Evolutionary conservation across 2,329 filamentous ascomycete species (phyloP).

Genomic region (Didymella arachidicola): DNA sequence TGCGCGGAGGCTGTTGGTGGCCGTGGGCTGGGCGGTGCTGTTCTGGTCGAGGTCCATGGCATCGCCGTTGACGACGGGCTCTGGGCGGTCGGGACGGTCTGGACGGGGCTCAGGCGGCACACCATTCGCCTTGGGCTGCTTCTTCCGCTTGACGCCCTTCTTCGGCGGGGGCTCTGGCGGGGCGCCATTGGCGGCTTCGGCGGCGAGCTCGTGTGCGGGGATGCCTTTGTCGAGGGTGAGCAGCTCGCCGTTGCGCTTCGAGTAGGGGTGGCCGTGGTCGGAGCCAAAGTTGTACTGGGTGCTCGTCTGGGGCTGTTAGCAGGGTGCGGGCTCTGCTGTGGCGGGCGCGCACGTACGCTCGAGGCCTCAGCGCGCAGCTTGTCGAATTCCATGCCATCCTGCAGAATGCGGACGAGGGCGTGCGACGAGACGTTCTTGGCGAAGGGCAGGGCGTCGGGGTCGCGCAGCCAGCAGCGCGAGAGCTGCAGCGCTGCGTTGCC

Average conservation of each 20-base stretch:
- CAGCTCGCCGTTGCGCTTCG: conserved; percentile 48
- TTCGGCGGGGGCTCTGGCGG: conserved; percentile 44
- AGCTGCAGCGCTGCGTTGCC: conserved; percentile 67
- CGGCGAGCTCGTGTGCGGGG: conserved; percentile 45
- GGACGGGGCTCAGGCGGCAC: conserved; percentile 36
- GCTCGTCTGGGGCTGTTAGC: conserved; percentile 39
- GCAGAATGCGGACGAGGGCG: conserved; percentile 67
- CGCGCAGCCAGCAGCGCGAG: conserved; percentile 68
- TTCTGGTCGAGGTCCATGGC: conserved; percentile 57
- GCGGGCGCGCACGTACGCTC: conserved; percentile 34
- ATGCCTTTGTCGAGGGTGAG: conserved; percentile 48
- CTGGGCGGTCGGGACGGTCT: conserved; percentile 30
- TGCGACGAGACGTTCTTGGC: conserved; percentile 66
- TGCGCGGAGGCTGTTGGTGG: conserved; percentile 41
- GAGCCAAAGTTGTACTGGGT: conserved; percentile 49
- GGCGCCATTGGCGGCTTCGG: conserved; percentile 43
- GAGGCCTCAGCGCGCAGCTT: conserved; percentile 50
- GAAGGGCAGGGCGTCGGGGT: conserved; percentile 68
- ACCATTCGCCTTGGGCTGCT: conserved; percentile 44
- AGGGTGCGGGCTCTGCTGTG: background rate
- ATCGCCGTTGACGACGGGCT: conserved; percentile 52
- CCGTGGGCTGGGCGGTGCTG: conserved; percentile 38
- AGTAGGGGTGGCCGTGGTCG: conserved; percentile 52
- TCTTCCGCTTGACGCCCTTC: conserved; percentile 47
- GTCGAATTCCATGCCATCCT: conserved; percentile 66